Percentiles rank a stretch among this genome's conserved stretches.
phyloP scores from a whole-genome alignment of 176 grass and related monocot species.

The Lolium multiflorum region DNA sequence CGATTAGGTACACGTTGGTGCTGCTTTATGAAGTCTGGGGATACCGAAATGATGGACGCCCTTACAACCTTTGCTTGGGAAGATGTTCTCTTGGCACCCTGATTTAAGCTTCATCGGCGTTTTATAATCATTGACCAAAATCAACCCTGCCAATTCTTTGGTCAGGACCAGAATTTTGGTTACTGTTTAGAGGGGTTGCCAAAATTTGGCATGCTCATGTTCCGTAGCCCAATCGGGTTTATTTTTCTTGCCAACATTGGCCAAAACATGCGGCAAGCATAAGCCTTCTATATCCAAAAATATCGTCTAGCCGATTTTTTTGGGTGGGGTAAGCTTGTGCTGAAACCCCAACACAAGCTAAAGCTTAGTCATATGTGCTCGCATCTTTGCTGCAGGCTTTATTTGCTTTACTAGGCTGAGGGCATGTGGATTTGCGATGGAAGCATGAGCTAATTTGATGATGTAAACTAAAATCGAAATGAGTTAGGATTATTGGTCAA shows the following conservation, averaged over 20 bases:
- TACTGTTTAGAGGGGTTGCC: background rate
- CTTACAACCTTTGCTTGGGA: background rate
- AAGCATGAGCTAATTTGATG: background rate
- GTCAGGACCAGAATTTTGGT: background rate
- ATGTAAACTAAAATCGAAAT: background rate
- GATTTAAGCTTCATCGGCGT: background rate
- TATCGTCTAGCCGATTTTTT: background rate
- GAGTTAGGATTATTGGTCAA: background rate
- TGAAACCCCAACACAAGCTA: background rate
- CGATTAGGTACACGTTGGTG: background rate
- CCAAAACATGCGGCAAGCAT: background rate
- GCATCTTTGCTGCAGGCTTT: background rate
- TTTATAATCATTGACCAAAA: background rate
- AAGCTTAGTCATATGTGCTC: background rate
- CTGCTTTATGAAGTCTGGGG: background rate
- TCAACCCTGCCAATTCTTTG: background rate
- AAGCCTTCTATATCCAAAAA: background rate
- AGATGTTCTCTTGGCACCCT: background rate
- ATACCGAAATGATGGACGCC: background rate
- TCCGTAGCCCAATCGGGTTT: background rate
- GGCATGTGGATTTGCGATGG: background rate
- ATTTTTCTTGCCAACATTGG: background rate
- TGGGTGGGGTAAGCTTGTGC: background rate
- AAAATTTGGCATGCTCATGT: background rate
- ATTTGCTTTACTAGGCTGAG: background rate